Evolutionary conservation across 2,329 filamentous ascomycete genomes (phyloP).

Genomic region (Pseudocercospora crystallina): DNA sequence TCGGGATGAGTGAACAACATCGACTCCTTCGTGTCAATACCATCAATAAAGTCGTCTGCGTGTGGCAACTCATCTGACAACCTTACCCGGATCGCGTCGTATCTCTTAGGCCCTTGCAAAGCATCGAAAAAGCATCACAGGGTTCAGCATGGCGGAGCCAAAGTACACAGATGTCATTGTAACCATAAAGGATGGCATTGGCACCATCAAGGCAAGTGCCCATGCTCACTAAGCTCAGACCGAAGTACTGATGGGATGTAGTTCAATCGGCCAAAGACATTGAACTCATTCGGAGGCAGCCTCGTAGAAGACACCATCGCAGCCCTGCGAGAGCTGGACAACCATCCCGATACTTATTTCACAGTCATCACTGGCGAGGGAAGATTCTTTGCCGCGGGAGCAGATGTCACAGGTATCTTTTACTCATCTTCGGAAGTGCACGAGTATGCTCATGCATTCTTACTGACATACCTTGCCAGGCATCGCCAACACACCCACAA

Average conservation of each 20-base stretch:
- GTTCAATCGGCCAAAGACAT: conserved; percentile 30
- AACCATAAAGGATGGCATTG: conserved; percentile 25
- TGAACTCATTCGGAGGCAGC: conserved; percentile 29
- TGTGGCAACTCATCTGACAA: too few relatives aligned
- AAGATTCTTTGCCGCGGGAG: conserved; percentile 29
- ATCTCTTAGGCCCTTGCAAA: not conserved
- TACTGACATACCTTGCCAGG: too few relatives aligned
- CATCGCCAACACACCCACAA: conserved; percentile 13
- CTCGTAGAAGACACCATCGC: conserved; percentile 28
- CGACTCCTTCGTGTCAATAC: too few relatives aligned
- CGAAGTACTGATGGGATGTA: not conserved
- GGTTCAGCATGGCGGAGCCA: not conserved
- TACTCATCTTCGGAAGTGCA: not conserved
- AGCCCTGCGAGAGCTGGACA: conserved; percentile 28
- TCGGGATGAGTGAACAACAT: too few relatives aligned
- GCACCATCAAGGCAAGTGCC: conserved; percentile 27
- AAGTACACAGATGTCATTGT: conserved; percentile 29
- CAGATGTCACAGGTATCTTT: conserved; percentile 28
- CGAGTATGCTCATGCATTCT: not conserved
- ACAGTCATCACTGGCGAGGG: conserved; percentile 32
- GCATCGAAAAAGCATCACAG: not conserved
- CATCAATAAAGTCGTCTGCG: too few relatives aligned
- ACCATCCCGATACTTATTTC: conserved; percentile 29
- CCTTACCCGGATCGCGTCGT: too few relatives aligned
- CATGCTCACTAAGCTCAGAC: not conserved